phyloP scores from a whole-genome alignment of 108 stramenopile genomes.

The Conticribra guillardii region DNA sequence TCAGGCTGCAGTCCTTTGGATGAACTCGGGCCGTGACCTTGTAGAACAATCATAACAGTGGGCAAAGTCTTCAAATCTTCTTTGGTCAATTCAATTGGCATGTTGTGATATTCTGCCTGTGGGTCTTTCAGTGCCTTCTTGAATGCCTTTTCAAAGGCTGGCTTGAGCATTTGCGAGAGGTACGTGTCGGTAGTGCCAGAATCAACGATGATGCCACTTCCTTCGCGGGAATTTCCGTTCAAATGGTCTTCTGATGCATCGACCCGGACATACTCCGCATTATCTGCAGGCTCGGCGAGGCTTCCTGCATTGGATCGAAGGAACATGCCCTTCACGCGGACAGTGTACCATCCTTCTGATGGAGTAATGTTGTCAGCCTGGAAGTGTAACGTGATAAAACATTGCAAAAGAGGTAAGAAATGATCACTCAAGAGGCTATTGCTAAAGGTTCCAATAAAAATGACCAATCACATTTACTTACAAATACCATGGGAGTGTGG shows the following conservation, averaged over 20 bases:
- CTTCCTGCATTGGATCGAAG: slow-evolving; percentile 43
- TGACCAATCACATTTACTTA: no score
- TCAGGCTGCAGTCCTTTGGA: not conserved
- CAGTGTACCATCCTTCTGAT: slow-evolving; percentile 35
- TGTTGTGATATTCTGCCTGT: slow-evolving; percentile 39
- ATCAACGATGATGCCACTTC: slow-evolving; percentile 50
- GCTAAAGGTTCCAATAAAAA: no score
- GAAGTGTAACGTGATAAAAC: no score
- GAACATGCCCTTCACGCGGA: slow-evolving; percentile 33
- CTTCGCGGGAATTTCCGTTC: slow-evolving; percentile 9
- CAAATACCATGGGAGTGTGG: slow-evolving; percentile 48
- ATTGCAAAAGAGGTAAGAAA: no score
- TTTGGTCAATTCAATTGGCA: slow-evolving; percentile 42
- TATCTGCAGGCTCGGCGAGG: slow-evolving; percentile 2
- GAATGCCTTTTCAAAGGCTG: slow-evolving; percentile 38
- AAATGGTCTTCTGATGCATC: slow-evolving; percentile 19
- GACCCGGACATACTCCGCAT: slow-evolving; percentile 17
- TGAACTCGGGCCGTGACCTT: slow-evolving; percentile 15
- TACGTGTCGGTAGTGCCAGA: slow-evolving; percentile 65
- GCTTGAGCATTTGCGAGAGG: slow-evolving; percentile 22
- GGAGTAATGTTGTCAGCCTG: slow-evolving; percentile 37
- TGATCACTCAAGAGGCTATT: no score
- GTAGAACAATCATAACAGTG: slow-evolving; percentile 65
- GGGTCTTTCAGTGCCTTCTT: slow-evolving; percentile 6
- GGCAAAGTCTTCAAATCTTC: slow-evolving; percentile 69